phyloP scores from a whole-genome alignment of 2,329 filamentous ascomycete genomes.

The Balansia obtecta region DNA sequence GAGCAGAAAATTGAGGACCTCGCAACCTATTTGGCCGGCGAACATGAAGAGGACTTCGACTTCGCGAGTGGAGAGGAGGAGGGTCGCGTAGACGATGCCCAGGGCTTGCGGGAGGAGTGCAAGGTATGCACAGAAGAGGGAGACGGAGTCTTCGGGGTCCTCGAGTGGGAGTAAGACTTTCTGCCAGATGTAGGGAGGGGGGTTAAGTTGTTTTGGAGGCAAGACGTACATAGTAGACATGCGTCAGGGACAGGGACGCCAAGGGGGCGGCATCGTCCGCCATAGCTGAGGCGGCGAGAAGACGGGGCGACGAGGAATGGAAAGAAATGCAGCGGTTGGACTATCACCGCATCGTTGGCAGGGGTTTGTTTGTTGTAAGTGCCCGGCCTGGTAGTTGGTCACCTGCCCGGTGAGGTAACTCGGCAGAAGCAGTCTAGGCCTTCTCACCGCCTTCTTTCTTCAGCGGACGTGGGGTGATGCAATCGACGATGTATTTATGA shows the following conservation, averaged over 20 bases:
- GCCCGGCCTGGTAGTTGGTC: background rate
- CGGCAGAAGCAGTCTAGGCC: background rate
- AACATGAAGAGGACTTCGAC: constrained; percentile 84
- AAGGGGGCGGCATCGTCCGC: constrained; percentile 38
- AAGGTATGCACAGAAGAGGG: constrained; percentile 83
- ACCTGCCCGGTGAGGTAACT: too few relatives aligned
- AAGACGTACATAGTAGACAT: constrained; percentile 81
- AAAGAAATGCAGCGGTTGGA: background rate
- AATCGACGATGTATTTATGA: background rate
- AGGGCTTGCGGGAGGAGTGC: constrained; percentile 88
- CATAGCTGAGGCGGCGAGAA: constrained; percentile 11
- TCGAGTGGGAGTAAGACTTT: constrained; percentile 22
- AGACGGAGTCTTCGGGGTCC: constrained; percentile 77
- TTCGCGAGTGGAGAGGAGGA: constrained; percentile 86
- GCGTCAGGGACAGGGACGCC: constrained; percentile 84
- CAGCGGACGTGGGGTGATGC: background rate
- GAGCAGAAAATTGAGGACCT: constrained; percentile 77
- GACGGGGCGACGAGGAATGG: background rate
- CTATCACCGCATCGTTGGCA: background rate
- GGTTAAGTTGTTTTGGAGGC: background rate
- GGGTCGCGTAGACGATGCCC: constrained; percentile 77
- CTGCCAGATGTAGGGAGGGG: constrained; percentile 1
- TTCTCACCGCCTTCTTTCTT: constrained; percentile 6
- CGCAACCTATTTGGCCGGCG: constrained; percentile 80
- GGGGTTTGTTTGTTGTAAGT: background rate